Base-by-base conservation (phyloP, 495 filamentous ascomycete species). In the Tuber indicum region DNA sequence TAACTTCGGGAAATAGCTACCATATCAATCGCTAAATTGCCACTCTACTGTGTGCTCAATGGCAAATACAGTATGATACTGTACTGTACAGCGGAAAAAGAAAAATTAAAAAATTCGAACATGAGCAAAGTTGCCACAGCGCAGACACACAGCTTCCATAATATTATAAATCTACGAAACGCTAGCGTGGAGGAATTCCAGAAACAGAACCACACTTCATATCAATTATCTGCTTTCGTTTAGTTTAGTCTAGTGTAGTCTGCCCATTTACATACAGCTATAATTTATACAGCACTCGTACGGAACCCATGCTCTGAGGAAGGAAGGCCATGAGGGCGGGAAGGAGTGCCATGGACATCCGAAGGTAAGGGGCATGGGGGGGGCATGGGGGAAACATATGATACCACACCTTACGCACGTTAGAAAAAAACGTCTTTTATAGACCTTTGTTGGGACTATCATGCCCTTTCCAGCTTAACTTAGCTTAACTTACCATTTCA, bases 361-460 rank as follows among this genome's bases (percentile, higher is more conserved):
- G 58, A 66, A 12, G 10, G 58, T 66, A 66, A 58, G n/a, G 52
- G 52, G 52, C 45, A 12, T 12, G n/a, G n/a, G 49, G n/a, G n/a
- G 52, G 52, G 52, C 45, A 12, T 12, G n/a, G n/a, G 49, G n/a
- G 52, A 14, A 26, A 21, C 52, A 58, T 26, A 26, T 26, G 26
- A 58, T 58, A 58, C 52, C 9, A 26, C 10, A 58, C n/a, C 52
- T 26, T 66, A 32, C n/a, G n/a, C 58, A 26, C 58, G 10, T 66
- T 32, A 49, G 26, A 66, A 66, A 62, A 62, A 32, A 66, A 66
- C n/a, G 58, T n/a, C 26, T 66, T 66, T 66, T 66, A 32, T 66
- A 32, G 58, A 66, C 32, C 58, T 32, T 66, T 66, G 32, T 66
- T 26, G 58, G 58, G 26, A 66, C 58, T 66, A 66, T 66, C 58